Evolutionary conservation across 352 stramenopile species (phyloP).

Genomic region (Pythium brassicae): DNA sequence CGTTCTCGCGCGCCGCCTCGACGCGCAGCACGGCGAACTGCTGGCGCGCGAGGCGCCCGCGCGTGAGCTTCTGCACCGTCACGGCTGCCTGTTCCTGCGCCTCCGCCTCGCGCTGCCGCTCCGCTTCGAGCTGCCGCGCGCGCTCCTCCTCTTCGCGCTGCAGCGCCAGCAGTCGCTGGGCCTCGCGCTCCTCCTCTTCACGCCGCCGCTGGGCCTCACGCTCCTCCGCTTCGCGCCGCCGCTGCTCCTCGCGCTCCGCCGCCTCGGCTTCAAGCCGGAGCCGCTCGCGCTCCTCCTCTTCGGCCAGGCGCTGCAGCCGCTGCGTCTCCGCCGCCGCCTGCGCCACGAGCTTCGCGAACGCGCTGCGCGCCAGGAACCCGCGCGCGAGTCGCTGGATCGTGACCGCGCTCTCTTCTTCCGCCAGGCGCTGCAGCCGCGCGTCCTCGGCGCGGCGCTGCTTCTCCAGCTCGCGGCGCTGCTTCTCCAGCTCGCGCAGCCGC

Average conservation of each 20-base stretch:
- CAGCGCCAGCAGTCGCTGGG: conserved; percentile 16
- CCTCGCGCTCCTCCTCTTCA: conserved; percentile 26
- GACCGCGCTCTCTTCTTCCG: conserved; percentile 30
- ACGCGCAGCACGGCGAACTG: conserved; percentile 53
- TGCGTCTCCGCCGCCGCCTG: conserved; percentile 32
- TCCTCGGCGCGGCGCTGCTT: conserved; percentile 10
- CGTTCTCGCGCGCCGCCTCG: conserved; percentile 26
- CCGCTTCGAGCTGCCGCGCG: conserved; percentile 21
- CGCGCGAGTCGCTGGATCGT: conserved; percentile 41
- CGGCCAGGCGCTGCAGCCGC: conserved; percentile 21
- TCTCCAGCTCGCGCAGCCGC: conserved; percentile 23
- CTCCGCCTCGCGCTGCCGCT: conserved; percentile 25
- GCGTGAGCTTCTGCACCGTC: conserved; percentile 37
- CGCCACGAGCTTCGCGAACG: conserved; percentile 30
- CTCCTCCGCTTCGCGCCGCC: background rate
- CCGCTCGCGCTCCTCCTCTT: conserved; percentile 20
- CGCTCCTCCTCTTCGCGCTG: conserved; percentile 30
- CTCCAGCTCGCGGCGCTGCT: conserved; percentile 23
- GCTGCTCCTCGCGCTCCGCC: conserved; percentile 7
- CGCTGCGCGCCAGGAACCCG: conserved; percentile 41
- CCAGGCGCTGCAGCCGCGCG: conserved; percentile 11
- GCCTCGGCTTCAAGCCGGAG: conserved; percentile 17
- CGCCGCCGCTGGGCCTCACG: conserved; percentile 29
- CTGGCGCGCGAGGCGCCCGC: conserved; percentile 38
- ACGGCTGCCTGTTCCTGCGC: conserved; percentile 25